Evolutionary conservation across 2,329 filamentous ascomycete species (phyloP).

Genomic region (Boeremia exigua): DNA sequence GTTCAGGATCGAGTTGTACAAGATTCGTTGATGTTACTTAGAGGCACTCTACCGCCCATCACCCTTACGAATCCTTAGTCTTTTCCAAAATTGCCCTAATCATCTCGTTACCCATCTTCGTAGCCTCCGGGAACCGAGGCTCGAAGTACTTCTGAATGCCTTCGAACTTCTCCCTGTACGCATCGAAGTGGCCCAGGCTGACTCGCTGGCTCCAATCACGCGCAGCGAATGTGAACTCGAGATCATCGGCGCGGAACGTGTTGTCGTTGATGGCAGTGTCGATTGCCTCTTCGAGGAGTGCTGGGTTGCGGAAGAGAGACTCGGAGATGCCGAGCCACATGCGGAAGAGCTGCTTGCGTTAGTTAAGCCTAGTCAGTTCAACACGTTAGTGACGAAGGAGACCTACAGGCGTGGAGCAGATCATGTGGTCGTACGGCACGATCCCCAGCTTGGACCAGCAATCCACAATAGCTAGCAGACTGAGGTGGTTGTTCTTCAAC

Average conservation of each 20-base stretch:
- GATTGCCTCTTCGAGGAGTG: slow-evolving; percentile 82
- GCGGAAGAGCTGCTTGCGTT: slow-evolving; percentile 70
- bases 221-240: slow-evolving; percentile 97
- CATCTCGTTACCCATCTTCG: slow-evolving; percentile 91
- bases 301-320: slow-evolving; percentile 85
- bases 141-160: slow-evolving; percentile 91
- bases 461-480: slow-evolving; percentile 94
- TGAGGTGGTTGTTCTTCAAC: slow-evolving; percentile 91
- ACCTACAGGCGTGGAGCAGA: slow-evolving; percentile 87
- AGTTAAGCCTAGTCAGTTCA: not conserved
- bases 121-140: slow-evolving; percentile 86
- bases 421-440: slow-evolving; percentile 98
- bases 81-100: slow-evolving; percentile 93
- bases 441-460: slow-evolving; percentile 96
- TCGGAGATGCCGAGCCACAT: slow-evolving; percentile 98
- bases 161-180: slow-evolving; percentile 89
- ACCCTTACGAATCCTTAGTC: slow-evolving; percentile 49
- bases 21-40: too few relatives aligned
- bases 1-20: too few relatives aligned
- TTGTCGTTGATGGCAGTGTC: slow-evolving; percentile 86
- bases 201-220: slow-evolving; percentile 96
- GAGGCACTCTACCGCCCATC: too few relatives aligned
- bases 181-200: slow-evolving; percentile 87
- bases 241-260: slow-evolving; percentile 90
- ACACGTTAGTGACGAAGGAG: not conserved